Evolutionary conservation across 441 rosid genomes (phyloP).

Genomic region (Dalechampia spathulata): DNA sequence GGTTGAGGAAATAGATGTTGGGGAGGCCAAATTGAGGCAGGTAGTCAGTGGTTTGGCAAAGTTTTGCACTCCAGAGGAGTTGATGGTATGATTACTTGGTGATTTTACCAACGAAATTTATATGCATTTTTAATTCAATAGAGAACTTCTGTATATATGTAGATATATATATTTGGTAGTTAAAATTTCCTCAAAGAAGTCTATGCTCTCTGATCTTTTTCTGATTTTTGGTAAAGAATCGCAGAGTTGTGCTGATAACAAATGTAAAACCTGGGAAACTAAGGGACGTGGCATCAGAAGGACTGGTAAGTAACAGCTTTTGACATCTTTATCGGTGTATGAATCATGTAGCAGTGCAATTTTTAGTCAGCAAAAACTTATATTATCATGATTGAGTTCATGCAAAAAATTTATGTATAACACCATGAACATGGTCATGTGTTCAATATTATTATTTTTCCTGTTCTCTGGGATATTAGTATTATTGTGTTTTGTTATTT

Average conservation of each 20-base stretch:
- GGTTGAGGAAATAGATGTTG: constrained; percentile 95
- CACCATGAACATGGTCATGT: not conserved
- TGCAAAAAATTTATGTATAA: not conserved
- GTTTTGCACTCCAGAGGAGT: constrained; percentile 70
- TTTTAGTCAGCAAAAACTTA: not conserved
- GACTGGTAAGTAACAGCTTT: no score
- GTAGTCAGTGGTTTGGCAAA: constrained; percentile 99
- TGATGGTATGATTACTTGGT: constrained; percentile 44
- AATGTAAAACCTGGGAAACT: constrained; percentile 99
- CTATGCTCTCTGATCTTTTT: not conserved
- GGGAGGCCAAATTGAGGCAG: constrained; percentile 79
- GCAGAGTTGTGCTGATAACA: constrained; percentile 69
- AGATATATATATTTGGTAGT: no score
- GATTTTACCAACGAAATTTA: constrained; percentile 1
- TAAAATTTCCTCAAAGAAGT: no score
- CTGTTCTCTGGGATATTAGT: not conserved
- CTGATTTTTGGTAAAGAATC: constrained; percentile 52
- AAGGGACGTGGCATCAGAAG: constrained; percentile 88
- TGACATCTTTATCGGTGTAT: constrained; percentile 6
- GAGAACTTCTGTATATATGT: not conserved
- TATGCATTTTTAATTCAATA: not conserved
- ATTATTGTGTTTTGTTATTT: not conserved
- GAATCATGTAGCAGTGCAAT: not conserved
- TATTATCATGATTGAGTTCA: not conserved
- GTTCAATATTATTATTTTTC: not conserved